These are phyloP conservation scores for Lachnellula cervina DNA, from an alignment of 2,329 filamentous ascomycete genomes.

Conservation along the genomic window DNA sequence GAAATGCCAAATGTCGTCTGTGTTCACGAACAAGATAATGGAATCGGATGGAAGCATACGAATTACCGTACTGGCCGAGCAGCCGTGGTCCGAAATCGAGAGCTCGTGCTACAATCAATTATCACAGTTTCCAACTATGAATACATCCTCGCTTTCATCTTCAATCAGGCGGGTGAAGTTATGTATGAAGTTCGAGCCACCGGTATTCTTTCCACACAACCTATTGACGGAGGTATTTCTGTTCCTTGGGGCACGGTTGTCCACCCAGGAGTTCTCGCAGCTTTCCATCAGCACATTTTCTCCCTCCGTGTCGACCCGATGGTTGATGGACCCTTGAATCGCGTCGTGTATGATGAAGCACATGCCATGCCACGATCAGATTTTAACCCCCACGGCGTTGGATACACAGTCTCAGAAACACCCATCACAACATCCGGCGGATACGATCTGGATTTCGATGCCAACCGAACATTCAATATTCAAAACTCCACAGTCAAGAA, in stretches of 20 bases:
- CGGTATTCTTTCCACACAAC: constrained; percentile 62
- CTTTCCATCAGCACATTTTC: constrained; percentile 75
- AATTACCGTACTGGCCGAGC: constrained; percentile 62
- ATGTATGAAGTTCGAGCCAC: constrained; percentile 65
- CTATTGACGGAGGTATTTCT: constrained; percentile 59
- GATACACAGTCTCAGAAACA: constrained; percentile 46
- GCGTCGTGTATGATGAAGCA: constrained; percentile 53
- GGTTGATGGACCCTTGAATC: constrained; percentile 51
- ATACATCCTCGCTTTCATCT: constrained; percentile 67
- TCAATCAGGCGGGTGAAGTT: constrained; percentile 65
- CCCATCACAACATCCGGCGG: constrained; percentile 42
- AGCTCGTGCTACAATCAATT: constrained; percentile 64
- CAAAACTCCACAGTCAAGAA: constrained; percentile 48
- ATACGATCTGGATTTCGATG: constrained; percentile 42
- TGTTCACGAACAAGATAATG: constrained; percentile 66
- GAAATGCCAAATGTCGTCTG: constrained; percentile 63
- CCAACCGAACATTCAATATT: constrained; percentile 54
- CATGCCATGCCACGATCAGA: constrained; percentile 53
- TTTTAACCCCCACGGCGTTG: constrained; percentile 47
- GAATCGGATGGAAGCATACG: constrained; percentile 65
- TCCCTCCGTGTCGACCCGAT: constrained; percentile 60
- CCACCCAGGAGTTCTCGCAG: constrained; percentile 63
- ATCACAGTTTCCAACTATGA: constrained; percentile 70
- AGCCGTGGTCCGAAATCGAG: constrained; percentile 57
- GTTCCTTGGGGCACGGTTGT: constrained; percentile 66